Evolutionary conservation across 306 rosid species (phyloP).

Genomic region (Sicyos edulis): DNA sequence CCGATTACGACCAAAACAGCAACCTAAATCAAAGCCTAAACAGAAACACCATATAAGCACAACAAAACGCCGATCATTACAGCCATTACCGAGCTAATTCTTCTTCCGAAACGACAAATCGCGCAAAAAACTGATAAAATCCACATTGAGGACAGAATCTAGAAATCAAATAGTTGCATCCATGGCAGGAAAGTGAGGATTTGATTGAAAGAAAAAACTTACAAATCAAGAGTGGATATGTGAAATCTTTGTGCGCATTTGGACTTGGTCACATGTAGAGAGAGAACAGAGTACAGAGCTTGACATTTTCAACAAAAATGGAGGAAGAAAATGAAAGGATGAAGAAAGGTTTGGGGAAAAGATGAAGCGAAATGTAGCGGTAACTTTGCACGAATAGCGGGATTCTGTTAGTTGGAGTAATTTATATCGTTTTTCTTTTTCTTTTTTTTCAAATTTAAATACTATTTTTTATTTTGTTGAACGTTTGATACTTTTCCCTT

Average conservation of each 20-base stretch:
- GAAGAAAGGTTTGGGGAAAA: neutral
- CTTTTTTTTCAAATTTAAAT: too few relatives aligned
- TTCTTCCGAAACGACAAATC: conserved; percentile 5
- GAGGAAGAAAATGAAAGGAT: neutral
- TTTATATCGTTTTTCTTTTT: too few relatives aligned
- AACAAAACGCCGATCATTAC: neutral
- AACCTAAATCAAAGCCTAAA: neutral
- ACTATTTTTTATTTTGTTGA: too few relatives aligned
- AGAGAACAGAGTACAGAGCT: neutral
- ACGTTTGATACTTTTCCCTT: too few relatives aligned
- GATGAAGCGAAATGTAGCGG: neutral
- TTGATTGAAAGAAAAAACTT: neutral
- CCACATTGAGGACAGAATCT: conserved; percentile 4
- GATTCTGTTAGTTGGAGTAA: neutral
- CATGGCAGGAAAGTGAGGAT: neutral
- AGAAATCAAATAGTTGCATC: neutral
- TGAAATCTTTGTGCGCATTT: neutral
- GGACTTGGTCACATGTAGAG: neutral
- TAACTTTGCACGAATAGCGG: neutral
- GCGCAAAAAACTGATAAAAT: neutral
- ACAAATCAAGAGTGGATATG: conserved; percentile 6
- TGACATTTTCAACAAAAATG: conserved; percentile 5
- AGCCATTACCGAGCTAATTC: neutral
- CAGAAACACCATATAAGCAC: neutral
- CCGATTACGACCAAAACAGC: neutral